These are phyloP conservation scores for Mycena citricolor DNA, from an alignment of 1,284 basidiomycete genomes.

Conservation along the genomic window DNA sequence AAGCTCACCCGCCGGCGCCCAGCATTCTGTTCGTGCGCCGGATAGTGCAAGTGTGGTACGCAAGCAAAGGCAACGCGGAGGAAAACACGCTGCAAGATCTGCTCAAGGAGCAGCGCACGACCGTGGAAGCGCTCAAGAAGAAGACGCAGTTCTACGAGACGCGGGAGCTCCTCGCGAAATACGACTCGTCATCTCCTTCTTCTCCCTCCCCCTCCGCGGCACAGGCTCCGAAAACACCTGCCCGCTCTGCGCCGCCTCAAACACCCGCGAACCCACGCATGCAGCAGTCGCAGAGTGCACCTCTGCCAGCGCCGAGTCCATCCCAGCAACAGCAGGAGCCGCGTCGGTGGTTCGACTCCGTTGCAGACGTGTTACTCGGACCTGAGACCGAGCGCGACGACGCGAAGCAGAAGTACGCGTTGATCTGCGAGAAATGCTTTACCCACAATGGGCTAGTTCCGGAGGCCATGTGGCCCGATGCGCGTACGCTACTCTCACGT, in stretches of 20 bases:
- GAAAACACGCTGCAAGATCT: conserved; percentile 80
- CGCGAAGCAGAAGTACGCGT: conserved; percentile 70
- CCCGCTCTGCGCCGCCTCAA: background rate
- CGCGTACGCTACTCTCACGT: conserved; percentile 62
- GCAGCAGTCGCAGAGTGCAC: conserved; percentile 1
- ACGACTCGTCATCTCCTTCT: conserved; percentile 49
- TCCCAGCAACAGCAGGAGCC: conserved; percentile 37
- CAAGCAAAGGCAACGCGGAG: conserved; percentile 80
- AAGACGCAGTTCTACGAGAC: conserved; percentile 96
- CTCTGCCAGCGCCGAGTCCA: conserved; percentile 36
- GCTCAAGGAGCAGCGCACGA: conserved; percentile 78
- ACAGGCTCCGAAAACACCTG: too few relatives aligned
- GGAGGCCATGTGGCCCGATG: conserved; percentile 85
- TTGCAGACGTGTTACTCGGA: conserved; percentile 84
- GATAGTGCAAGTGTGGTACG: conserved; percentile 87
- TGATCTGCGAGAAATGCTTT: conserved; percentile 94
- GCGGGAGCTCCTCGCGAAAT: conserved; percentile 86
- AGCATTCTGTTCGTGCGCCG: conserved; percentile 84
- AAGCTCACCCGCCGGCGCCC: conserved; percentile 16
- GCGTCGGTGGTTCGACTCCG: conserved; percentile 86
- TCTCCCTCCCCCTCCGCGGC: conserved; percentile 28
- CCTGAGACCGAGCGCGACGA: conserved; percentile 67
- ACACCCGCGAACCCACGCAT: background rate
- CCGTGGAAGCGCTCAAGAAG: conserved; percentile 96
- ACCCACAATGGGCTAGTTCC: conserved; percentile 93